A percentile compares a stretch with the other conserved stretches of the same genome.
Conservation (phyloP, 768 basidiomycete genomes). For the Strobilomyces echinocephalus region DNA sequence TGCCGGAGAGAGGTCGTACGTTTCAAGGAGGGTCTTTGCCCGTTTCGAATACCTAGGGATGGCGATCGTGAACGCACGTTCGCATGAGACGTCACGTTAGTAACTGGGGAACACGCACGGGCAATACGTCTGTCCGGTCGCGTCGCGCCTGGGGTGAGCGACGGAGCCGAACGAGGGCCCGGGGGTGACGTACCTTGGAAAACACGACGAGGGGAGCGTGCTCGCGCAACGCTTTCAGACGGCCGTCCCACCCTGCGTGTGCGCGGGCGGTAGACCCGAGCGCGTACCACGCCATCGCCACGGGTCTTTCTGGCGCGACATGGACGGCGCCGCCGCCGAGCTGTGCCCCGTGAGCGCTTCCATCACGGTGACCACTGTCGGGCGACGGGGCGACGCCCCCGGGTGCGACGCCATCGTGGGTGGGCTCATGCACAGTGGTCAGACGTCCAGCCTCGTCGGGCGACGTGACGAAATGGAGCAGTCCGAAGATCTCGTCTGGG, state of each 20-base stretch:
- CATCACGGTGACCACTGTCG: neutral
- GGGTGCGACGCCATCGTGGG: neutral
- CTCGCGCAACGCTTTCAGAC: constrained; percentile 39
- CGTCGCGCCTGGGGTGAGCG: neutral
- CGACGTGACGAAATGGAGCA: constrained; percentile 61
- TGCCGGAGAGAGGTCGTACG: constrained; percentile 56
- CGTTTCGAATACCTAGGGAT: constrained; percentile 24
- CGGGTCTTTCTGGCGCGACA: constrained; percentile 43
- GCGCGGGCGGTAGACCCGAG: constrained; percentile 31
- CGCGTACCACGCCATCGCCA: constrained; percentile 54
- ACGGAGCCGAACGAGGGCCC: neutral
- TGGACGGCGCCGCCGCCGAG: constrained; percentile 21
- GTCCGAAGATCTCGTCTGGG: constrained; percentile 60
- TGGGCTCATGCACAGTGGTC: constrained; percentile 19
- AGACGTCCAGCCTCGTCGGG: constrained; percentile 20
- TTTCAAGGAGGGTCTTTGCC: constrained; percentile 46
- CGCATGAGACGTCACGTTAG: neutral
- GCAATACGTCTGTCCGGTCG: constrained; percentile 52
- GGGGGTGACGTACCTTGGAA: constrained; percentile 56
- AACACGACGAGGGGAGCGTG: constrained; percentile 70
- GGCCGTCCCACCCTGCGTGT: constrained; percentile 28
- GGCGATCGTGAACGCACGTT: neutral
- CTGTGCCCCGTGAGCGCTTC: neutral
- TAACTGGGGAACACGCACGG: constrained; percentile 46
- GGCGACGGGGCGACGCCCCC: neutral